Conservation (phyloP, 139 green algal species). For the Volvox africanus region DNA sequence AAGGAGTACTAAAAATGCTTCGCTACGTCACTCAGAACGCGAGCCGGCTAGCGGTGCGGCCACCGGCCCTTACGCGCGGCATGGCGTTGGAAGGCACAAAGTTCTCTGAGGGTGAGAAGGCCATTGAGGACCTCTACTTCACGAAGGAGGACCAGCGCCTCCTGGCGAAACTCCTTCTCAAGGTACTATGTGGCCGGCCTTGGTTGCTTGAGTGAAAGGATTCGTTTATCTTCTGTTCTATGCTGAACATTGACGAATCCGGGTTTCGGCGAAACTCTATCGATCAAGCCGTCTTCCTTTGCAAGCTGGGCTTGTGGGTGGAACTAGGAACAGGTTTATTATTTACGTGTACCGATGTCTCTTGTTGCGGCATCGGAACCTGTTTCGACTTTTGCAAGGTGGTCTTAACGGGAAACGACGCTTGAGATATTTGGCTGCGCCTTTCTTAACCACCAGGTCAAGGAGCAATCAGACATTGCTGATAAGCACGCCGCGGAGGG, state of each 20-base stretch:
- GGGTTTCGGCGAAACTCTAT: too few relatives aligned
- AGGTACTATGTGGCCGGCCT: neutral
- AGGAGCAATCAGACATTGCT: constrained; percentile 52
- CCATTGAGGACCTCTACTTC: constrained; percentile 56
- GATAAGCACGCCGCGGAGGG: constrained; percentile 60
- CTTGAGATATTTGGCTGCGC: too few relatives aligned
- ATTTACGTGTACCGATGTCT: too few relatives aligned
- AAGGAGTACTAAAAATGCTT: constrained; percentile 9
- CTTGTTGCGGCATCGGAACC: too few relatives aligned
- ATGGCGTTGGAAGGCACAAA: constrained; percentile 45
- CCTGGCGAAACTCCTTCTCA: constrained; percentile 25
- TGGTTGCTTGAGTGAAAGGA: too few relatives aligned
- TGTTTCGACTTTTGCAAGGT: too few relatives aligned
- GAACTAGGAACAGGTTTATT: too few relatives aligned
- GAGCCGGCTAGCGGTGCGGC: neutral
- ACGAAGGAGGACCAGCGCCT: constrained; percentile 52
- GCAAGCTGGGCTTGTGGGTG: too few relatives aligned
- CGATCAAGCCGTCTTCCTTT: too few relatives aligned
- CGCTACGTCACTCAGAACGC: constrained; percentile 14
- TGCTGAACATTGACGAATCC: too few relatives aligned
- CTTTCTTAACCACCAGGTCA: constrained; percentile 19
- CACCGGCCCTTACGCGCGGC: constrained; percentile 17
- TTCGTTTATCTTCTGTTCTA: too few relatives aligned
- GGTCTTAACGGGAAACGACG: too few relatives aligned
- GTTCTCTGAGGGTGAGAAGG: constrained; percentile 44